A percentile compares a stretch with the other conserved stretches of the same genome.
Evolutionary conservation across 176 grass and related monocot genomes (phyloP).

Genomic region (Echinochloa phyllopogon): DNA sequence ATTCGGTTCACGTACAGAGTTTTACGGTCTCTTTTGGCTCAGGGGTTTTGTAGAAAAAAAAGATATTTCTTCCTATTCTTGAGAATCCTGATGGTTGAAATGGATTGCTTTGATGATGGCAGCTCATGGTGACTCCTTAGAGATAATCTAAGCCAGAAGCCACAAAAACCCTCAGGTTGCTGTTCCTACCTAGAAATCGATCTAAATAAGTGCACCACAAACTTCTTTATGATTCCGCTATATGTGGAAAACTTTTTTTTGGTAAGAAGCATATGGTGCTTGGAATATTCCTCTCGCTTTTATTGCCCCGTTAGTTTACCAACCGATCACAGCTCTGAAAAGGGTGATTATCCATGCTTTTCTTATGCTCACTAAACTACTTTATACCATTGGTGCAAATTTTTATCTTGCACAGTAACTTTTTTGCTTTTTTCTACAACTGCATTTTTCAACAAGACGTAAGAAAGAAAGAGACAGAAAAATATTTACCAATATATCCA

Average conservation of each 20-base stretch:
- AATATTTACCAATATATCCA: no score
- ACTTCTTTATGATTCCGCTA: constrained; percentile 7
- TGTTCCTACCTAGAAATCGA: not conserved
- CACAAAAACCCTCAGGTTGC: constrained; percentile 40
- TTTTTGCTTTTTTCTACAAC: no score
- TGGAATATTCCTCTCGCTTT: constrained; percentile 35
- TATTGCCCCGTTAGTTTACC: constrained; percentile 29
- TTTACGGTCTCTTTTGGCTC: constrained; percentile 30
- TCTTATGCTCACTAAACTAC: constrained; percentile 23
- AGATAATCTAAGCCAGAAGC: constrained; percentile 55
- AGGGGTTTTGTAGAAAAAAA: constrained; percentile 9
- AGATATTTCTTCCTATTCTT: not conserved
- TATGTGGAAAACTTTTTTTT: constrained; percentile 38
- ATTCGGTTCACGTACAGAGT: constrained; percentile 14
- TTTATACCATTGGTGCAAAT: no score
- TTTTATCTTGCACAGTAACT: no score
- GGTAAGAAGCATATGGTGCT: not conserved
- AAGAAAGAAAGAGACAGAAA: no score
- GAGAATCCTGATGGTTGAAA: constrained; percentile 23
- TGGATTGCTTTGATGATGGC: constrained; percentile 5
- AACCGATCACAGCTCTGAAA: not conserved
- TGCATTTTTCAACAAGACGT: no score
- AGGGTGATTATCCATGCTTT: constrained; percentile 33
- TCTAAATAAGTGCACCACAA: not conserved
- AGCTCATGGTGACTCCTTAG: constrained; percentile 67